Base-by-base conservation (phyloP, 2,329 filamentous ascomycete genomes). In the Neoarthrinium moseri region DNA sequence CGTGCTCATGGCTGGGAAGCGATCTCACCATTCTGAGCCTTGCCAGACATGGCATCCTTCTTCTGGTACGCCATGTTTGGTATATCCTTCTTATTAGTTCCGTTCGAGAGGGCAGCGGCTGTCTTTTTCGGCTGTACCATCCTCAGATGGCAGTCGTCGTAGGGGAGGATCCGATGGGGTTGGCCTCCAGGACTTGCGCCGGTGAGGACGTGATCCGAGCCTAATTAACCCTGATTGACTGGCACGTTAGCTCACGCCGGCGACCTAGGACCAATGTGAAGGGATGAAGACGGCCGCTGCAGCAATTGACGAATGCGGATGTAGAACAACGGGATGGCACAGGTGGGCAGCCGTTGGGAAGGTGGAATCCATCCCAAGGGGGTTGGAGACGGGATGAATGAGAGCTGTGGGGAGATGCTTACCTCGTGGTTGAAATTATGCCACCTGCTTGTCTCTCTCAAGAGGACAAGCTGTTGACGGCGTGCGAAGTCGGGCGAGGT, bases 81-180 rank as follows among this genome's bases (percentile, higher is more conserved):
- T 46, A 52, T 48, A 44, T 64, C 59, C 54, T 56, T 63, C 47
- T 58, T 61, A 29, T 52, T 56, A 39, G 52, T 53, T 54, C 61
- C 61, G 62, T 62, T 62, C 43, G 54, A 48, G 35, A 43, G 52
- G 49, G 57, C 56, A 45, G 49, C 50, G 43, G 58, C 51, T 49
- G 50, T 50, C 50, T 62, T 64, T 54, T 63, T 65, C 49, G 56
- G 56, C 55, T 58, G 57, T 53, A 64, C 61, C 61, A 64, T 64
- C 58, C 60, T 62, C 58, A 58, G 55, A 55, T 44, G 44, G 49
- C 55, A 57, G 52, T 46, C 35, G 47, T 46, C 43, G 41, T 40
- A 49, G 45, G 49, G 11, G 7, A 15, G 7, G 15, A 18, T 35
- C n/a, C n/a, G n/a, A n/a, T n/a, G n/a, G n/a, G n/a, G n/a, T 36